A percentile compares a stretch with the other conserved stretches of the same genome.
Conservation (phyloP, 2,329 filamentous ascomycete species). For the Xylariaceae sp. region DNA sequence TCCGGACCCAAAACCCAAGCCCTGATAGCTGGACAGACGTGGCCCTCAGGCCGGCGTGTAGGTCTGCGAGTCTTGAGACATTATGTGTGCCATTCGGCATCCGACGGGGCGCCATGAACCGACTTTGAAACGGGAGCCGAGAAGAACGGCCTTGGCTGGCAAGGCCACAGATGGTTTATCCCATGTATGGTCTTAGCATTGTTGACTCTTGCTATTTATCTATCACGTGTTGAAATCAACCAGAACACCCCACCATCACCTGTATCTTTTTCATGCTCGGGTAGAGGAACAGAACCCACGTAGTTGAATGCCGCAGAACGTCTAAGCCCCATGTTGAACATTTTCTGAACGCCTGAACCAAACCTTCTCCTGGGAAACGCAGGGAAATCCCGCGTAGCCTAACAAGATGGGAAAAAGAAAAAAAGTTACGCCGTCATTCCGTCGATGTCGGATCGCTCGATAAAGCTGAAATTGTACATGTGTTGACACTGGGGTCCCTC, state of each 20-base stretch:
- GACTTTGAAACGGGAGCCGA: too few relatives aligned
- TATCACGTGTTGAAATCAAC: slow-evolving; percentile 12
- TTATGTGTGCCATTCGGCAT: too few relatives aligned
- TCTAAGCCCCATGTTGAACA: slow-evolving; percentile 15
- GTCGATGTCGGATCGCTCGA: neutral
- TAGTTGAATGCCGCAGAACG: slow-evolving; percentile 15
- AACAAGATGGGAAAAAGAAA: neutral
- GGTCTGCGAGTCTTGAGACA: too few relatives aligned
- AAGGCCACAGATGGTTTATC: too few relatives aligned
- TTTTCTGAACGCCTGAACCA: slow-evolving; percentile 3
- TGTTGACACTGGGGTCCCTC: too few relatives aligned
- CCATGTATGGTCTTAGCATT: too few relatives aligned
- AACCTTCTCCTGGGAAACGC: slow-evolving; percentile 4
- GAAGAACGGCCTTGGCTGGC: too few relatives aligned
- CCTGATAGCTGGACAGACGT: too few relatives aligned
- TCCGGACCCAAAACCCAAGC: too few relatives aligned
- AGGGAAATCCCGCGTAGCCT: neutral
- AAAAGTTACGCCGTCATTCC: neutral
- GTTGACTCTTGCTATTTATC: slow-evolving; percentile 7
- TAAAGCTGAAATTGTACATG: too few relatives aligned
- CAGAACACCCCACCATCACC: slow-evolving; percentile 1
- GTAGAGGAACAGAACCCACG: slow-evolving; percentile 15
- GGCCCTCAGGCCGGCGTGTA: too few relatives aligned
- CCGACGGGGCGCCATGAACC: too few relatives aligned
- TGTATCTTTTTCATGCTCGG: slow-evolving; percentile 12